Evolutionary conservation across 441 rosid genomes (phyloP).

Genomic region (Brassica hybrid): DNA sequence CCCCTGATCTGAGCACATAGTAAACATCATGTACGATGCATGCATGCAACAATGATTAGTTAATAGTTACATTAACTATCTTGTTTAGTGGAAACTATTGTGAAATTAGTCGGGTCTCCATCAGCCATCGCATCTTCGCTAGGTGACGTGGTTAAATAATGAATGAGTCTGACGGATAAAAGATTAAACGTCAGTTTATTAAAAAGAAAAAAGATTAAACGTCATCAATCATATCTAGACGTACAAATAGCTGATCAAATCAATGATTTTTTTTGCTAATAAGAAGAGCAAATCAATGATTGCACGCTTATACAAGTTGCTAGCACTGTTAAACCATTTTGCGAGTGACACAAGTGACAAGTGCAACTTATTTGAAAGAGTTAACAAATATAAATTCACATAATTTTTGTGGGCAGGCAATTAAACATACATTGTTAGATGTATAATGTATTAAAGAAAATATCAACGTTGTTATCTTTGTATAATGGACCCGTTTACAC

Average conservation of each 20-base stretch:
- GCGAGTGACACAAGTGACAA: not conserved
- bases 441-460: not conserved
- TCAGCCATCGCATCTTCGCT: not conserved
- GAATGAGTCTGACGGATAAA: not conserved
- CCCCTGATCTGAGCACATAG: too few species aligned
- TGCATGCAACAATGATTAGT: too few species aligned
- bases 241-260: not conserved
- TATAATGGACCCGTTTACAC: not conserved
- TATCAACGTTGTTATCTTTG: not conserved
- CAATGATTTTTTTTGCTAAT: too few species aligned
- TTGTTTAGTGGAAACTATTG: not conserved
- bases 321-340: too few species aligned
- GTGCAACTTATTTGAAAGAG: not conserved
- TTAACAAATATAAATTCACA: not conserved
- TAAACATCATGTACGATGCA: too few species aligned
- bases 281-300: too few species aligned
- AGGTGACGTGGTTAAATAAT: slow-evolving; percentile 6
- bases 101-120: slow-evolving; percentile 14
- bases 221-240: not conserved
- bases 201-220: too few species aligned
- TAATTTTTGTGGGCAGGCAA: not conserved
- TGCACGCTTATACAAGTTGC: not conserved
- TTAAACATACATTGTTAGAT: not conserved
- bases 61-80: not conserved
- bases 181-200: slow-evolving; percentile 12